Evolutionary conservation across 257 asterid species (phyloP).

Genomic region (Solanum bukasovii): DNA sequence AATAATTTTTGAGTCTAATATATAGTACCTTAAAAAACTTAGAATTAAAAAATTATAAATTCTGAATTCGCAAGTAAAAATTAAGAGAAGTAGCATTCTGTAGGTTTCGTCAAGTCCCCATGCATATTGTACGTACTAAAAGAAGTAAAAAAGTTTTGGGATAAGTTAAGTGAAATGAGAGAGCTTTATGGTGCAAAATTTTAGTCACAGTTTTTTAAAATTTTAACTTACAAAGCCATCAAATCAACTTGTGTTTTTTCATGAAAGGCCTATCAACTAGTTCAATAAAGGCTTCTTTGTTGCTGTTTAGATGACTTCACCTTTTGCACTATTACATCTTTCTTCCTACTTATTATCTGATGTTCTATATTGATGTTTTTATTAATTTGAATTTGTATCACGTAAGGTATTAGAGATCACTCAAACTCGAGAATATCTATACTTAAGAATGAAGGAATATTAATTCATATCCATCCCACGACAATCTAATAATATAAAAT

Average conservation of each 20-base stretch:
- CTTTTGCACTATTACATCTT: background rate
- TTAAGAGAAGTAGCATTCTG: background rate
- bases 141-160: no score
- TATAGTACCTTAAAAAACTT: background rate
- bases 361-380: accelerated
- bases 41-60: background rate
- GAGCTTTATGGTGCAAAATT: background rate
- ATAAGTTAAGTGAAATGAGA: background rate
- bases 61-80: background rate
- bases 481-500: no score
- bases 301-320: background rate
- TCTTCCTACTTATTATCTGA: accelerated
- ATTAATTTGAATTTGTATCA: no score
- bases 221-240: background rate
- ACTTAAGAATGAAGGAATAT: no score
- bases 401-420: no score
- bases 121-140: no score
- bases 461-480: no score
- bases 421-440: no score
- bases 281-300: background rate
- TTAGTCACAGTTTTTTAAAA: background rate
- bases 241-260: background rate
- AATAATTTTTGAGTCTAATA: background rate
- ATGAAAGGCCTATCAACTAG: background rate
- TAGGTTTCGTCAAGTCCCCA: no score